Conservation (phyloP, 257 asterid species). For the Petunia axillaris region DNA sequence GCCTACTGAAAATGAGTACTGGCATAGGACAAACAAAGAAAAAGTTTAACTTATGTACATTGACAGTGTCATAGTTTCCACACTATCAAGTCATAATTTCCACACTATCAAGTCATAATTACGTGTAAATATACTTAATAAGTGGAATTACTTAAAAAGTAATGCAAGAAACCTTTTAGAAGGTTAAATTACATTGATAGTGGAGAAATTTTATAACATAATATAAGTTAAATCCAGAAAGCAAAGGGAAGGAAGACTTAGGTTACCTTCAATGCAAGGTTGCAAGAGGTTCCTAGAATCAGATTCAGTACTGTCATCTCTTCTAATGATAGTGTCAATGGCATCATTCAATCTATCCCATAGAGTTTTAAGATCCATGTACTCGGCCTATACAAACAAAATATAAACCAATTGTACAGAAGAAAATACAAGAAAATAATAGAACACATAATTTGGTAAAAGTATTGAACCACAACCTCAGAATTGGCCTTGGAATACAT, state of each 20-base stretch:
- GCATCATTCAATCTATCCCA: slow-evolving; percentile 88
- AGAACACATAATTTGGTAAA: not conserved
- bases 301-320: slow-evolving; percentile 70
- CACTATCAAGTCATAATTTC: too few relatives aligned
- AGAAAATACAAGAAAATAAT: not conserved
- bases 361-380: slow-evolving; percentile 73
- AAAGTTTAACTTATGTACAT: not conserved
- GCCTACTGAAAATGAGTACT: not conserved
- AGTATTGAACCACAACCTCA: slow-evolving; percentile 48
- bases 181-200: too few relatives aligned
- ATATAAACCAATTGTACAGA: not conserved
- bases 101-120: too few relatives aligned
- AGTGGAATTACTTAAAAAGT: too few relatives aligned
- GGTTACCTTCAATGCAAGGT: slow-evolving; percentile 94
- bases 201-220: too few relatives aligned
- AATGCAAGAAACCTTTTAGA: too few relatives aligned
- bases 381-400: slow-evolving; percentile 70
- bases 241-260: not conserved
- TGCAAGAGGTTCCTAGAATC: slow-evolving; percentile 68
- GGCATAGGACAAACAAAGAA: not conserved
- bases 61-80: too few relatives aligned
- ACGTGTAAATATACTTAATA: too few relatives aligned
- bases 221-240: not conserved
- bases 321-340: slow-evolving; percentile 71
- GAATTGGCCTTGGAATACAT: slow-evolving; percentile 94